Evolutionary conservation across 495 filamentous ascomycete species (phyloP).

Genomic region (Penicillium cosmopolitanum): DNA sequence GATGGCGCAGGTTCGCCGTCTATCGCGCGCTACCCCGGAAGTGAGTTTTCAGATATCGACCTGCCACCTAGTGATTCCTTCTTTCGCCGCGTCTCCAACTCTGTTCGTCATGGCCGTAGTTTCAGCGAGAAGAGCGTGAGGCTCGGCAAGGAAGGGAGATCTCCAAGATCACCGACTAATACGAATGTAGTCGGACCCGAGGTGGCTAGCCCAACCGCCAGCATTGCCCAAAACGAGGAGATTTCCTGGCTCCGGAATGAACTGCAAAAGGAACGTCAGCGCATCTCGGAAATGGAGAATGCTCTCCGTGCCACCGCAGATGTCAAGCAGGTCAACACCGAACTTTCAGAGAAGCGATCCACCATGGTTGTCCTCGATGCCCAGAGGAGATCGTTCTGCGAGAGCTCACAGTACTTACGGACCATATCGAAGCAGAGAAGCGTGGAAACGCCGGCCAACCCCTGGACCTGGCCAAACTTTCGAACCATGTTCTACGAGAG

Average conservation of each 20-base stretch:
- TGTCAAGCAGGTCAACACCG: constrained; percentile 81
- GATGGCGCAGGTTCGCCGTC: constrained; percentile 62
- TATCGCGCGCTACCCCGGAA: constrained; percentile 72
- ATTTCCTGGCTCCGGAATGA: constrained; percentile 73
- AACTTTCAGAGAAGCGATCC: constrained; percentile 89
- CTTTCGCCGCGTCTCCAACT: constrained; percentile 85
- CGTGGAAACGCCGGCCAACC: constrained; percentile 62
- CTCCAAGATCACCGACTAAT: constrained; percentile 73
- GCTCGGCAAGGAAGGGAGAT: constrained; percentile 54
- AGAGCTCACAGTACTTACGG: constrained; percentile 85
- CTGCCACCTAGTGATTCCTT: constrained; percentile 69
- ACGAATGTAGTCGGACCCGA: constrained; percentile 65
- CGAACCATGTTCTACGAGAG: constrained; percentile 82
- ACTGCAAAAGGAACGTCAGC: constrained; percentile 77
- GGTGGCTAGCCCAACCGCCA: constrained; percentile 72
- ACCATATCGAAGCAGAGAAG: constrained; percentile 71
- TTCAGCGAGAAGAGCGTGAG: constrained; percentile 71
- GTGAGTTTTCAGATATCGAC: constrained; percentile 91
- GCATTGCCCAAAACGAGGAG: constrained; percentile 72
- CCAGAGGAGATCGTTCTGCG: constrained; percentile 94
- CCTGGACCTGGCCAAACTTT: constrained; percentile 73
- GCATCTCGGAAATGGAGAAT: constrained; percentile 80
- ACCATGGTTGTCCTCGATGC: constrained; percentile 96
- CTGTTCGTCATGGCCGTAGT: constrained; percentile 90
- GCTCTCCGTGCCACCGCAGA: constrained; percentile 71